Evolutionary conservation across 2,329 filamentous ascomycete species (phyloP).

Genomic region (Venturia oleaginea): DNA sequence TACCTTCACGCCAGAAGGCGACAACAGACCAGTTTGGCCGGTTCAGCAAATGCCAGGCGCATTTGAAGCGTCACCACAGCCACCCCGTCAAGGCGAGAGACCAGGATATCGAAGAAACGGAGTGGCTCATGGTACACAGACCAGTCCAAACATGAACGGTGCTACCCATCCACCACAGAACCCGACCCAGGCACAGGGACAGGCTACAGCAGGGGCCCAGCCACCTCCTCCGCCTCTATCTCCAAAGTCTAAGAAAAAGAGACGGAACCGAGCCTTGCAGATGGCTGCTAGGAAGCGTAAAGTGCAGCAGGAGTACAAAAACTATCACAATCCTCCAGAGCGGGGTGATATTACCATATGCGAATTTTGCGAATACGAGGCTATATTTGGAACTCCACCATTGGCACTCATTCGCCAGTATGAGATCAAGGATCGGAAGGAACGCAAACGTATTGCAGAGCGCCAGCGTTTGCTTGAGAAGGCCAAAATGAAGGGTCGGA

Average conservation of each 20-base stretch:
- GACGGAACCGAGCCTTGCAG: conserved; percentile 46
- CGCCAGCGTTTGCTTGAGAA: conserved; percentile 79
- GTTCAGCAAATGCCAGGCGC: conserved; percentile 30
- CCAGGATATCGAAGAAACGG: conserved; percentile 27
- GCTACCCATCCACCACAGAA: conserved; percentile 20
- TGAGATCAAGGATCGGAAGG: conserved; percentile 84
- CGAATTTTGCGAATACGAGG: conserved; percentile 96
- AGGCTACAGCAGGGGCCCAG: conserved; percentile 19
- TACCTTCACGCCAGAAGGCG: conserved; percentile 90
- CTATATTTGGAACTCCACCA: conserved; percentile 83
- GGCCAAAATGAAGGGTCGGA: conserved; percentile 85
- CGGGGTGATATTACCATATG: conserved; percentile 84
- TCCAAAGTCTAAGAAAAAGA: conserved; percentile 52
- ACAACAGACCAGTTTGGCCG: conserved; percentile 69
- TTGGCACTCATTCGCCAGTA: conserved; percentile 80
- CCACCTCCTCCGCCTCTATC: conserved; percentile 35
- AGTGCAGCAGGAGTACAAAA: conserved; percentile 66
- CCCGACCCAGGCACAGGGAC: conserved; percentile 20
- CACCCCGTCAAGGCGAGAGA: conserved; percentile 2
- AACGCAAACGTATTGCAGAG: conserved; percentile 77
- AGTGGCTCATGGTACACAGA: conserved; percentile 47
- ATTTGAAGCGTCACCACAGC: conserved; percentile 17
- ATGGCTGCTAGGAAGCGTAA: conserved; percentile 69
- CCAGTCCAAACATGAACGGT: conserved; percentile 42
- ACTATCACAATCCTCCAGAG: conserved; percentile 62